Evolutionary conservation across 768 basidiomycete species (phyloP).

Genomic region (Xerocomus potaroensis): DNA sequence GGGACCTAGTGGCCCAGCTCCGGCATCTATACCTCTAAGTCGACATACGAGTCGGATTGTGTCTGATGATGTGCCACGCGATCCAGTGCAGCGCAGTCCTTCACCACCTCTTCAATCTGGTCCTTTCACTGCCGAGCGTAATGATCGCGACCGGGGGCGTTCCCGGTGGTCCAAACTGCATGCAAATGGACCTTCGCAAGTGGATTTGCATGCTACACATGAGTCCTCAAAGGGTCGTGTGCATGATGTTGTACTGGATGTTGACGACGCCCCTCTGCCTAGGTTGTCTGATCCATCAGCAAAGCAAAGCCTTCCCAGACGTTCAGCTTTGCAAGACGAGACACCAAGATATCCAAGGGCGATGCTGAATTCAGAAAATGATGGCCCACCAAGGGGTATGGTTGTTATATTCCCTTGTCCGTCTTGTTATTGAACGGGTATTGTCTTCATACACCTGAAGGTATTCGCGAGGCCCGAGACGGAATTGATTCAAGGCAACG

Average conservation of each 20-base stretch:
- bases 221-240: constrained; percentile 22
- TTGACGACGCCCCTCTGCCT: constrained; percentile 23
- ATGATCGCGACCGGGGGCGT: constrained; percentile 15
- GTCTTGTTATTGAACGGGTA: background rate
- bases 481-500: constrained; percentile 18
- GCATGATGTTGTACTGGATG: constrained; percentile 21
- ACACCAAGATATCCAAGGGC: constrained; percentile 35
- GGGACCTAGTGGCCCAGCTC: background rate
- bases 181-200: constrained; percentile 7
- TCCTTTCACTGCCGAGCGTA: constrained; percentile 5
- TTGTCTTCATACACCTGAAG: background rate
- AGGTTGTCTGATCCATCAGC: constrained; percentile 18
- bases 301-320: constrained; percentile 15
- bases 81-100: constrained; percentile 11
- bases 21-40: constrained; percentile 8
- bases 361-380: constrained; percentile 28
- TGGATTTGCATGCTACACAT: constrained; percentile 13
- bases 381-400: constrained; percentile 15
- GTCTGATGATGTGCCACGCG: constrained; percentile 4
- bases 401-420: background rate
- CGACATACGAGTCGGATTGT: constrained; percentile 1
- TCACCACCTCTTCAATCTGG: constrained; percentile 8
- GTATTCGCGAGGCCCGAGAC: constrained; percentile 20
- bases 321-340: constrained; percentile 23
- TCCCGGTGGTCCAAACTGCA: constrained; percentile 13